phyloP scores from a whole-genome alignment of 192 early-diverging fungal species.

The Lunasporangiospora selenospora region DNA sequence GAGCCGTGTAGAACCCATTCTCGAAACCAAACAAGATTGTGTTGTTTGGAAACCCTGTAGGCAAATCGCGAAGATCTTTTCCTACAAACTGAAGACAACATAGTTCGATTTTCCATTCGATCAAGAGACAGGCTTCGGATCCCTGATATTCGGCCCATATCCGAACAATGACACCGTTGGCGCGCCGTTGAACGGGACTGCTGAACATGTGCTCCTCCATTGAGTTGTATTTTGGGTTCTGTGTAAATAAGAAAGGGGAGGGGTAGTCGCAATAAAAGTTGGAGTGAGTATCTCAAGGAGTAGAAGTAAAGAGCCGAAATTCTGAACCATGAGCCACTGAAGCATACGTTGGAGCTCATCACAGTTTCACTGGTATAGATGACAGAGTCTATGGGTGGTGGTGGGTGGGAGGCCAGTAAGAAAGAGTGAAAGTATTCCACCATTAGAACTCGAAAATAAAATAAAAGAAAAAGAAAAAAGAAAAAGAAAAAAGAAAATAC shows the following conservation, averaged over 20 bases:
- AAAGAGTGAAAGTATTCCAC: neutral
- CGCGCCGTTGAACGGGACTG: constrained; percentile 14
- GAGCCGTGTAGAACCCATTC: constrained; percentile 56
- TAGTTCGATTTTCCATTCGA: constrained; percentile 60
- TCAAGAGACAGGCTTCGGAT: constrained; percentile 25
- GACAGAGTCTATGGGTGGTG: constrained; percentile 31
- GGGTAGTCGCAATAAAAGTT: neutral
- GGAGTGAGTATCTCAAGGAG: neutral
- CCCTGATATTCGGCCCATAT: constrained; percentile 34
- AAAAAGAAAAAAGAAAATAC: neutral
- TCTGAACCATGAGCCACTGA: neutral
- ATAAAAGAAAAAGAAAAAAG: neutral
- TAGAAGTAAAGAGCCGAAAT: too few species aligned
- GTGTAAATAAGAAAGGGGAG: too few species aligned
- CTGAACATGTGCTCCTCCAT: constrained; percentile 29
- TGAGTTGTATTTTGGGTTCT: constrained; percentile 42
- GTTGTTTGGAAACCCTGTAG: constrained; percentile 49
- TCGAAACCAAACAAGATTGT: constrained; percentile 53
- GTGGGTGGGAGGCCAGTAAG: too few species aligned
- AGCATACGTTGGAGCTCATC: constrained; percentile 30
- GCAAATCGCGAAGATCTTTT: constrained; percentile 47
- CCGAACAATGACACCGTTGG: constrained; percentile 10
- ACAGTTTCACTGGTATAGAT: constrained; percentile 50
- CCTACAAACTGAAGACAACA: constrained; percentile 49
- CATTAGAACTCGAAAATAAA: neutral